phyloP scores from a whole-genome alignment of 140 eudicot genomes.

The Anethum foeniculum region DNA sequence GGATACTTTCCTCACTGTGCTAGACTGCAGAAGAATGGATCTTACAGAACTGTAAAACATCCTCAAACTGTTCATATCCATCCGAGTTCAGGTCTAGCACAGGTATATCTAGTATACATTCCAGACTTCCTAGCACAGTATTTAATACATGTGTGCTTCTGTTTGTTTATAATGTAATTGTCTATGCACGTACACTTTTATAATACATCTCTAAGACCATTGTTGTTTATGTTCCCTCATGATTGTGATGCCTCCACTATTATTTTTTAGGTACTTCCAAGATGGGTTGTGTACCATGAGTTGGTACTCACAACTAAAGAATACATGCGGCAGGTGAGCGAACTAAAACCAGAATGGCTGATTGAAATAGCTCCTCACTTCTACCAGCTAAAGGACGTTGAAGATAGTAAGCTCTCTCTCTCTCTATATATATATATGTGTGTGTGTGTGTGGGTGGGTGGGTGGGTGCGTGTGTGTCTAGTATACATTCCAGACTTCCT shows the following conservation, averaged over 20 bases:
- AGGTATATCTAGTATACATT: constrained; percentile 22
- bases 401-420: constrained; percentile 56
- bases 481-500: too few species aligned
- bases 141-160: background rate
- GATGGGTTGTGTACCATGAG: constrained; percentile 74
- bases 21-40: constrained; percentile 58
- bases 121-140: background rate
- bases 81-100: constrained; percentile 75
- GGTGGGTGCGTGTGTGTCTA: too few species aligned
- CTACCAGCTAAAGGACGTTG: constrained; percentile 56
- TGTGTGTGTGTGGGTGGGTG: too few species aligned
- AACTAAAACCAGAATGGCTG: constrained; percentile 58
- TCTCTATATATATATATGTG: too few species aligned
- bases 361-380: constrained; percentile 68
- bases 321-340: constrained; percentile 54
- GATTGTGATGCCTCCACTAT: constrained; percentile 12
- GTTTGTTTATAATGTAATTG: background rate
- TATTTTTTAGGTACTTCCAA: constrained; percentile 43
- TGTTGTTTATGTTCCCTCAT: background rate
- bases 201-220: background rate
- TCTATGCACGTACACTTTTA: too few species aligned
- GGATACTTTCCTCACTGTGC: constrained; percentile 74
- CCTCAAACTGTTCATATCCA: constrained; percentile 68
- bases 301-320: constrained; percentile 56
- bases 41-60: constrained; percentile 61